Evolutionary conservation across 768 basidiomycete genomes (phyloP), one percentile per base, ranked within the genome.

Genomic region (Leccinum subtestaceum): DNA sequence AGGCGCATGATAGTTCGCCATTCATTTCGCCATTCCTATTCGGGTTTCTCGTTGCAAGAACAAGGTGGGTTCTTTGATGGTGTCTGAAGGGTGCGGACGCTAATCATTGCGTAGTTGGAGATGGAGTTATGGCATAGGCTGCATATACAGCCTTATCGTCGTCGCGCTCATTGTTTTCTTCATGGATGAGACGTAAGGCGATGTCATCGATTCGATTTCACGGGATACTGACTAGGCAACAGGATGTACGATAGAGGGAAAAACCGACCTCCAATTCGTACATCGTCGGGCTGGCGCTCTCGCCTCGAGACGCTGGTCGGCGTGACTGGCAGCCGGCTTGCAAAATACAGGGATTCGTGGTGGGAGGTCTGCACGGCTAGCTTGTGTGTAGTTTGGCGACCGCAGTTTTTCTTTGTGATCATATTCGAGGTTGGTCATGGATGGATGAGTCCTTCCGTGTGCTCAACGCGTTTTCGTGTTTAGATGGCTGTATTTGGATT

Each of bases 51-150:
- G 64, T 61, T 54, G 70, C 68, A 32, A 61, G 66, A 13, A 58
- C 53, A 56, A 72, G 59, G 70, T 70, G 19, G 3, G 15, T 23
- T 31, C 19, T 32, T 25, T 34, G 13, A 2, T 25, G 12, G 29
- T 11, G 32, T 29, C 2, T 29, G 29, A 31, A 4, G 19, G 15
- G 27, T 4, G 17, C n/a, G 19, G 7, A 36, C 32, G 17, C 34
- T 69, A 15, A 67, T 51, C 0, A 17, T 1, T 27, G 5, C 27
- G 5, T 49, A 80, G 76, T 55, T 83, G 77, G 77, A 67, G 79
- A 32, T 82, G 82, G 81, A 72, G 80, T n/a, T 84, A 83, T 58
- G 80, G 79, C 19, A 78, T 81, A 60, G 83, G 76, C 0, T 77
- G 76, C 17, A 77, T 82, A 10, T 84, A 82, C 63, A 68, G 73